Base-by-base conservation (phyloP, 1,139 yeast genomes). In the Diutina siamensis region DNA sequence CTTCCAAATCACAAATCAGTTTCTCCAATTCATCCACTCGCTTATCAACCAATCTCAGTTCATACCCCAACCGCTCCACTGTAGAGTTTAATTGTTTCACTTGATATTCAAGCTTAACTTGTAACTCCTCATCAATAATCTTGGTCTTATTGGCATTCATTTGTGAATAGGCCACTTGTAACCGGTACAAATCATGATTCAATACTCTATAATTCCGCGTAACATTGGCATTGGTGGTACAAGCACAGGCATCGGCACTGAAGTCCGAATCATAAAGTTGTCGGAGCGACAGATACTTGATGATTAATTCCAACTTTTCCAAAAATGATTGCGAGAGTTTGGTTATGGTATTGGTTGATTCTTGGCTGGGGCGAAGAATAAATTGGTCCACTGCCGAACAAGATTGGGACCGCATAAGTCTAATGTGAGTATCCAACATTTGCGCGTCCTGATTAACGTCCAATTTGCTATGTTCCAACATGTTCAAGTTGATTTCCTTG, bases 1-100 rank as follows among this genome's bases (percentile, higher is more conserved):
- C 61, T 46, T 76, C 72, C 50, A 83, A 72, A 47, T 68, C 58
- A 48, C 52, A 65, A 52, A 69, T 59, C 48, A 82, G 76, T 36
- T 83, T 87, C 52, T 86, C 95, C 22, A 88, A 80, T 57, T 92
- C 97, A 47, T 80, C 76, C 47, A 89, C 74, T 54, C 92, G 78
- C 47, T 81, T 79, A 38, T 74, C 74, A 20, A 92, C 70, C 45
- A 86, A 72, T 48, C 94, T 65, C 22, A 87, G 72, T 57, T 92
- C 96, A 59, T 89, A 92, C 47, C 80, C 75, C 48, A 92, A 66
- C 51, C 94, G 70, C 21, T 95, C 92, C 32, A 84, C 78, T 40
- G 83, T 68, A 1, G 85, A 78, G 34, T 79, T 78, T 42, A 87
- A 70, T 48, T 83, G 89, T 35, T 67, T 65, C 50, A 83, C 64